Conservation (phyloP, 768 basidiomycete species). For the Russula compacta region DNA sequence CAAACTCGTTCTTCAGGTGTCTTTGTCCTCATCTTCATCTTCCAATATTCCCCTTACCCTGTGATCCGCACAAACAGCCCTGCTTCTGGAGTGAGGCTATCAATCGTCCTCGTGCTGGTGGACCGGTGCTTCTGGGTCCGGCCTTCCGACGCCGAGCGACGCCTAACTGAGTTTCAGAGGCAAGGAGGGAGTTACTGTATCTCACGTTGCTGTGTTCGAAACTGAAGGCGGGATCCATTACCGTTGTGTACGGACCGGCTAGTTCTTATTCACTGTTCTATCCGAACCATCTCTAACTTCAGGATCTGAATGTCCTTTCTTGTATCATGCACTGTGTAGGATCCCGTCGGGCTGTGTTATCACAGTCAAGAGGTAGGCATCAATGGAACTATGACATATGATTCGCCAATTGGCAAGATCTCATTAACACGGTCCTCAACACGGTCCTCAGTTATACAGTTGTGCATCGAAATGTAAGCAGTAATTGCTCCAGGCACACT, state of each 20-base stretch:
- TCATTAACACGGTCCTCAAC: neutral
- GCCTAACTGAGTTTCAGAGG: neutral
- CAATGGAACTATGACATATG: neutral
- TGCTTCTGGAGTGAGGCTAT: neutral
- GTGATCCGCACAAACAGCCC: neutral
- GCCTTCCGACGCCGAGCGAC: neutral
- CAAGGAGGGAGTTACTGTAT: neutral
- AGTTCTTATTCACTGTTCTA: too few species aligned
- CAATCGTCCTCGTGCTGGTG: neutral
- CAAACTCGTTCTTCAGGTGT: neutral
- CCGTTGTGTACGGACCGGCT: too few species aligned
- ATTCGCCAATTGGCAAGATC: neutral
- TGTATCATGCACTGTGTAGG: neutral
- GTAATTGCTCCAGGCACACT: neutral
- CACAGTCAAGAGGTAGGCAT: neutral
- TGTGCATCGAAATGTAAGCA: neutral
- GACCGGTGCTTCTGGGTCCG: neutral
- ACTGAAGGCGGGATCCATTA: too few species aligned
- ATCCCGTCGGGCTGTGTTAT: neutral
- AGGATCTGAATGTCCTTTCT: neutral
- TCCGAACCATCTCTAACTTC: too few species aligned
- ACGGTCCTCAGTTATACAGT: too few species aligned
- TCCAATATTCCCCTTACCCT: neutral
- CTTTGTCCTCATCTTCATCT: neutral
- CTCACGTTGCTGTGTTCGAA: too few species aligned